Percentiles rank a stretch among this genome's conserved stretches.
phyloP scores from a whole-genome alignment of 2,329 filamentous ascomycete genomes.

The Pseudogymnoascus sp. region DNA sequence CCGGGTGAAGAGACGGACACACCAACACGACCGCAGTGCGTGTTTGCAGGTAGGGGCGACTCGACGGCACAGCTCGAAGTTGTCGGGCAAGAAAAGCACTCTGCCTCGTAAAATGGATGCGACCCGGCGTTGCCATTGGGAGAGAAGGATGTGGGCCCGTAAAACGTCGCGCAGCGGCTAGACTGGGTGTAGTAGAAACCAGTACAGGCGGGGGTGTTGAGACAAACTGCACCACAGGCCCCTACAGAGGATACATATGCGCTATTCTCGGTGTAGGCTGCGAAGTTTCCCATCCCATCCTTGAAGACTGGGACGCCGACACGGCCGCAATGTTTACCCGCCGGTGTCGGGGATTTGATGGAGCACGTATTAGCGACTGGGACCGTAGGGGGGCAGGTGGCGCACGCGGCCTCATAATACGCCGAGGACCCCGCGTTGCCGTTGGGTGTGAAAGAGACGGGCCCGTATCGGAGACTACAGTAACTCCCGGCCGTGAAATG shows the following conservation, averaged over 20 bases:
- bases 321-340: not conserved
- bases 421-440: conserved; percentile 18
- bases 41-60: not conserved
- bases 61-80: not conserved
- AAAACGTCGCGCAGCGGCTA: not conserved
- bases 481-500: not conserved
- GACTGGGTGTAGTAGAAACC: not conserved
- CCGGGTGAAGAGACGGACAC: not conserved
- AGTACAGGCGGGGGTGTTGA: not conserved
- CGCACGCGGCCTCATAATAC: conserved; percentile 32
- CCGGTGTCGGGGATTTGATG: not conserved
- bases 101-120: not conserved
- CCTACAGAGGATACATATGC: not conserved
- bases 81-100: not conserved
- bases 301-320: not conserved
- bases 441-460: not conserved
- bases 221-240: not conserved
- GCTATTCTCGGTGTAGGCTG: not conserved
- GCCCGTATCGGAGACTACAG: not conserved
- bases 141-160: not conserved
- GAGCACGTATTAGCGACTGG: conserved; percentile 34
- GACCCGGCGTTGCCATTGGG: not conserved
- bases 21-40: not conserved
- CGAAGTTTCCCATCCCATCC: not conserved
- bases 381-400: conserved; percentile 33